Evolutionary conservation across 2,329 filamentous ascomycete species (phyloP), one percentile per base, ranked within the genome.

Genomic region (Curvularia verruculosa): DNA sequence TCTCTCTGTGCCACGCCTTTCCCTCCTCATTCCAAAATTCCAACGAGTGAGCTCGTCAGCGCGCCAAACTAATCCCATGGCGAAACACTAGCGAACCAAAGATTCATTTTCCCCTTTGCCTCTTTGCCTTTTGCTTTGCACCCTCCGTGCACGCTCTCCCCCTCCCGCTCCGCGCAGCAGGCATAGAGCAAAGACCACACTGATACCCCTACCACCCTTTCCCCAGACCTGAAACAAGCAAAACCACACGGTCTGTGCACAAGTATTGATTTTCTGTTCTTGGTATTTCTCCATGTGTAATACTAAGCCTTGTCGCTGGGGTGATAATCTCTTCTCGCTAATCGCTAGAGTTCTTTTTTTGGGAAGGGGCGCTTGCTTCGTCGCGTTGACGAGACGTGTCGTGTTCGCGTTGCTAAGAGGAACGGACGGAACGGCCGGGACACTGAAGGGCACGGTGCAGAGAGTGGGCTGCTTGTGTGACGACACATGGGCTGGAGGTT

Each of bases 341-440:
- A 21, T 26, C n/a, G 15, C 12, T 10, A 29, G 8, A 28, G 45
- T 15, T 26, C 34, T 23, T 23, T 26, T 23, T 26, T 41, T 13
- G 39, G 39, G 39, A 15, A 15, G 15, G 34, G 34, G 13, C 13
- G 13, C 13, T 34, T 9, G 12, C 15, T 36, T 5, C 31, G 31
- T 34, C 34, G 34, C 34, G 34, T 36, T 21, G 24, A 29, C 28
- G 28, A 23, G 48, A 12, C 50, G 54, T 52, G 54, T 54, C 40
- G 29, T 54, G 50, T 57, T 57, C 54, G 54, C 51, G 54, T 57
- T 57, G 54, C 40, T 49, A n/a, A n/a, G 39, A 46, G 50, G 31
- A 29, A 29, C 28, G 12, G 26, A 50, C 54, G 54, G 50, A 44
- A 28, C 24, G 15, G 13, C 15, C 34, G 34, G 34, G 15, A 36